phyloP scores from a whole-genome alignment of 257 asterid species.

The Rehmannia glutinosa region DNA sequence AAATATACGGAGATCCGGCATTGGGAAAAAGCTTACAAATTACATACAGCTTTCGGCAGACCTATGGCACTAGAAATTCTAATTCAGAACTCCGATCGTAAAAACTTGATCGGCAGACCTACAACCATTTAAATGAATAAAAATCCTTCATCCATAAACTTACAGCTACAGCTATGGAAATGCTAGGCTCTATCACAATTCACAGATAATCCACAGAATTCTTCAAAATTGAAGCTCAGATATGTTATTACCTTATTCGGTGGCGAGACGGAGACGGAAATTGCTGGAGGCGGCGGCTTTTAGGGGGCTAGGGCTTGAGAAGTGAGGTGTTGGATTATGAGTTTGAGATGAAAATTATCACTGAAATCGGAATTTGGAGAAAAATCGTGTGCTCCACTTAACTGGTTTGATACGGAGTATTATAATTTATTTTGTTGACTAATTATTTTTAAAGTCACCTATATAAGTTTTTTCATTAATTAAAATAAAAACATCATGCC shows the following conservation, averaged over 20 bases:
- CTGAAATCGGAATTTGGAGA: neutral
- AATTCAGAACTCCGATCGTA: neutral
- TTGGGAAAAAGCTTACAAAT: neutral
- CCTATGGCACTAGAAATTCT: neutral
- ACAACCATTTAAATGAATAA: neutral
- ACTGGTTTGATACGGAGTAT: no score
- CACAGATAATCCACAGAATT: neutral
- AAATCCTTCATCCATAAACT: neutral
- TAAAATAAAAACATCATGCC: no score
- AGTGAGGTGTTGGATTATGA: neutral
- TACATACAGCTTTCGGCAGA: neutral
- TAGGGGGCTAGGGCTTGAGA: slow-evolving; percentile 3
- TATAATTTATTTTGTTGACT: no score
- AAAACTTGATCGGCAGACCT: neutral
- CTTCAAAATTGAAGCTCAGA: neutral
- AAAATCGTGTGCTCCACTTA: no score
- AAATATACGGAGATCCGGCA: neutral
- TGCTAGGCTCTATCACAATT: neutral
- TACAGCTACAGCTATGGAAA: neutral
- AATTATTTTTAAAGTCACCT: no score
- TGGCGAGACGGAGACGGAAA: neutral
- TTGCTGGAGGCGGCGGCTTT: slow-evolving; percentile 2
- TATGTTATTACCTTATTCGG: neutral
- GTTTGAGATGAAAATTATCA: neutral
- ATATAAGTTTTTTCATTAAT: no score